Base-by-base conservation (phyloP, 179 eudicot species). In the Amaranthus tricolor region DNA sequence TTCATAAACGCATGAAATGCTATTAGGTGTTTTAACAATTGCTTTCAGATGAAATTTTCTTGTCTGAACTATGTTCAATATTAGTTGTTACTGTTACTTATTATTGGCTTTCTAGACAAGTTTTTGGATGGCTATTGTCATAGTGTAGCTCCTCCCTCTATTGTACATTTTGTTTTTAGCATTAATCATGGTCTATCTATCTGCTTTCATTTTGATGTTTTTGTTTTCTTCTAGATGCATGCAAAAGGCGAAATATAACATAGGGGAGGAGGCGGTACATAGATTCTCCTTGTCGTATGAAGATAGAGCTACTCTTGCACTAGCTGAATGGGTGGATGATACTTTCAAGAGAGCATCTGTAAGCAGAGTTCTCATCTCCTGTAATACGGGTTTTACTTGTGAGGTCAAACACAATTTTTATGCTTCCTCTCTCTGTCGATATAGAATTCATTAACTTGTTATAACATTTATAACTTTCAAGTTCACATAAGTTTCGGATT, bases 241-340 rank as follows among this genome's bases (percentile, higher is more conserved):
- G 97, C 97, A 89, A 81, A 90, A 88, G 84, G 96, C 91, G 60
- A 88, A 93, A 77, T 95, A 85, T 83, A 95, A 93, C 80, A 90
- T 95, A 56, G 99, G 99, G 74, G 95, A 90, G 84, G 99, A 95
- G 86, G 97, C 97, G 76, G 94, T 95, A 73, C 87, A 88, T 81
- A 90, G 97, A 55, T 95, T 95, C 79, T 89, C 91, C 71, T 78
- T 95, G 85, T 82, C 99, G 76, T 88, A 95, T 76, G 99, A 95
- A 89, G 99, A 95, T 81, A 89, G 87, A 88, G 99, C 97, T 31
- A 93, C 93, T 24, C 93, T 95, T 73, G 88, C 91, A 73, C 84
- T 95, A 61, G 86, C 95, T 85, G 99, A 95, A 82, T 95, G 99
- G 99, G 97, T 95, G 64, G 99, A 91, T 80, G 87, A 85, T 61